A percentile compares a stretch with the other conserved stretches of the same genome.
These are phyloP conservation scores for Aspergillus transmontanensis DNA, from an alignment of 2,329 filamentous ascomycete genomes.

Conservation along the genomic window DNA sequence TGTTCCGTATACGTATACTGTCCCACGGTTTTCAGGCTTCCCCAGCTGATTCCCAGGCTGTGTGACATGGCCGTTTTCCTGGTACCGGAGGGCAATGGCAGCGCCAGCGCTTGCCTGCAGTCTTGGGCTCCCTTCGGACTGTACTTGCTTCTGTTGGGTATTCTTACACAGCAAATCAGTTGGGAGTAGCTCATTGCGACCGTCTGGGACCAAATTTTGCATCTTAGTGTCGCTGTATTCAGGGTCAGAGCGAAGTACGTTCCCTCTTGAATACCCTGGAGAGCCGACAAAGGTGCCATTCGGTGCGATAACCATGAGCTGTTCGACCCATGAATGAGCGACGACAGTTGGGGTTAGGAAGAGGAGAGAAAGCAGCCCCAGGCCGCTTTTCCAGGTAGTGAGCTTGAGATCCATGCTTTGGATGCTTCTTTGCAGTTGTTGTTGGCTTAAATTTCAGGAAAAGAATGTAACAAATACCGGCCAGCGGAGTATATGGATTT, in stretches of 20 bases:
- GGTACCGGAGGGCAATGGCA: conserved; percentile 66
- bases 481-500: conserved; percentile 16
- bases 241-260: conserved; percentile 58
- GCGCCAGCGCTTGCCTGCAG: conserved; percentile 64
- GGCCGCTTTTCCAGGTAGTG: not conserved
- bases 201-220: conserved; percentile 61
- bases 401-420: not conserved
- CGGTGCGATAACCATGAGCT: conserved; percentile 68
- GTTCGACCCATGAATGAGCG: conserved; percentile 83
- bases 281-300: conserved; percentile 73
- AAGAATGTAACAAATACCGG: conserved; percentile 13
- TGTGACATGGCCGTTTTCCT: conserved; percentile 77
- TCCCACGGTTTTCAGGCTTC: conserved; percentile 68
- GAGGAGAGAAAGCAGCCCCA: conserved; percentile 21
- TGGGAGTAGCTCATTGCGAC: conserved; percentile 50
- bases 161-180: conserved; percentile 64
- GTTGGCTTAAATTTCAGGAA: not conserved
- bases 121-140: conserved; percentile 62
- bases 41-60: conserved; percentile 57
- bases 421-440: not conserved
- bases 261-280: conserved; percentile 75
- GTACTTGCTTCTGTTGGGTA: conserved; percentile 62
- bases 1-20: conserved; percentile 76
- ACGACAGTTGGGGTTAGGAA: conserved; percentile 30
- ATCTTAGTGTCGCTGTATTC: conserved; percentile 62